phyloP scores from a whole-genome alignment of 805 yeast genomes.

The Saitoella complicata region DNA sequence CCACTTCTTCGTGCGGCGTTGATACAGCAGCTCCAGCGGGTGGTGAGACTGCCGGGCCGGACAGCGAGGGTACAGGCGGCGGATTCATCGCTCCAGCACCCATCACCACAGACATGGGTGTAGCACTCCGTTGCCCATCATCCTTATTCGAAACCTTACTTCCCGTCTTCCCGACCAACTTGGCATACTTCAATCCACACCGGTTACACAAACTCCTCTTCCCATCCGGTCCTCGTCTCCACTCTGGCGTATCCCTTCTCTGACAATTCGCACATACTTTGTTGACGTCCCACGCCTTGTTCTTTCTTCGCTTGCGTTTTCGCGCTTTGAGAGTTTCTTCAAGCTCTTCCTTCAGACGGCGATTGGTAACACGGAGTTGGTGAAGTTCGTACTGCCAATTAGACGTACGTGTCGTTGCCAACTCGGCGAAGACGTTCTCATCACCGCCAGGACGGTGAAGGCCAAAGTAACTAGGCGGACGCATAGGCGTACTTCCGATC shows the following conservation, averaged over 20 bases:
- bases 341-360: slow-evolving; percentile 3
- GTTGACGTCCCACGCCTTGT: background rate
- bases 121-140: too few relatives aligned
- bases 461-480: background rate
- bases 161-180: background rate
- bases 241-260: slow-evolving; percentile 48
- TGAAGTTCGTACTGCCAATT: slow-evolving; percentile 9
- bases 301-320: background rate
- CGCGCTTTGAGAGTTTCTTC: background rate
- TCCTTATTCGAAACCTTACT: too few relatives aligned
- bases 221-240: slow-evolving; percentile 74
- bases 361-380: slow-evolving; percentile 6
- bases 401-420: slow-evolving; percentile 5
- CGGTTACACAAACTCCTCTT: slow-evolving; percentile 66
- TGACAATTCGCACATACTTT: background rate
- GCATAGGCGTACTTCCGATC: too few relatives aligned
- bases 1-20: too few relatives aligned
- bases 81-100: too few relatives aligned
- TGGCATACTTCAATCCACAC: slow-evolving; percentile 37
- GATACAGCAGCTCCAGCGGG: too few relatives aligned
- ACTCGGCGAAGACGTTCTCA: slow-evolving; percentile 5
- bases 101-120: too few relatives aligned
- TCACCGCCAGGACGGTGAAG: background rate
- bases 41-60: too few relatives aligned
- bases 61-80: too few relatives aligned